phyloP scores from a whole-genome alignment of 495 filamentous ascomycete genomes.

The Daldinia bambusicola region DNA sequence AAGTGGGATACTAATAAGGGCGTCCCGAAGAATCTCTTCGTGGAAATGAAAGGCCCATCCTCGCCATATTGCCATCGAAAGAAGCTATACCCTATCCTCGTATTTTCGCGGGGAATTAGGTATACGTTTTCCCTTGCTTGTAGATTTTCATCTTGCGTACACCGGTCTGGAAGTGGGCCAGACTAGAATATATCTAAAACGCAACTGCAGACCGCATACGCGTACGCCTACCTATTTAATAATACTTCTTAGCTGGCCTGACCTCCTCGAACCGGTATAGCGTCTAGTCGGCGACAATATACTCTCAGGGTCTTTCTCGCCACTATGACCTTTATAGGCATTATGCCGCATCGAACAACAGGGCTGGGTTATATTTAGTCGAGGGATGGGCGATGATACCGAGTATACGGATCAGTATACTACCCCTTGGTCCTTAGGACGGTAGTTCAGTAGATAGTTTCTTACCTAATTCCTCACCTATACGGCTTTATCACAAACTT shows the following conservation, averaged over 20 bases:
- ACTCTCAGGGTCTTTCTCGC: too few relatives aligned
- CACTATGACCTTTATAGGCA: too few relatives aligned
- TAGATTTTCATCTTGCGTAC: not conserved
- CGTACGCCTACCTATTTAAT: too few relatives aligned
- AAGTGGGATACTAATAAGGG: not conserved
- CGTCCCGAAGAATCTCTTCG: not conserved
- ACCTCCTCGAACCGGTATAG: not conserved
- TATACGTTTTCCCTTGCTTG: constrained; percentile 13
- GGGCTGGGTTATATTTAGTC: not conserved
- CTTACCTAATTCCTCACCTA: too few relatives aligned
- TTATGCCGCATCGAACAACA: not conserved
- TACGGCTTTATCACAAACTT: too few relatives aligned
- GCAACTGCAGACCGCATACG: not conserved
- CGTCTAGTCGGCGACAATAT: not conserved
- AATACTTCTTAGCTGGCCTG: not conserved
- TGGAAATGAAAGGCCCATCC: constrained; percentile 12
- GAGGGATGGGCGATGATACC: not conserved
- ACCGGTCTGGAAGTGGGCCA: not conserved
- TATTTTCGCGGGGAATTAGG: constrained; percentile 12
- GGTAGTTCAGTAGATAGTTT: not conserved
- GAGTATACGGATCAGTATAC: not conserved
- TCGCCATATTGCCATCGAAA: not conserved
- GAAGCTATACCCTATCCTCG: not conserved
- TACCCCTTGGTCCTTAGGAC: not conserved
- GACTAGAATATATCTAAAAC: not conserved